phyloP scores from a whole-genome alignment of 352 stramenopile species.

The Phytopythium litorale region DNA sequence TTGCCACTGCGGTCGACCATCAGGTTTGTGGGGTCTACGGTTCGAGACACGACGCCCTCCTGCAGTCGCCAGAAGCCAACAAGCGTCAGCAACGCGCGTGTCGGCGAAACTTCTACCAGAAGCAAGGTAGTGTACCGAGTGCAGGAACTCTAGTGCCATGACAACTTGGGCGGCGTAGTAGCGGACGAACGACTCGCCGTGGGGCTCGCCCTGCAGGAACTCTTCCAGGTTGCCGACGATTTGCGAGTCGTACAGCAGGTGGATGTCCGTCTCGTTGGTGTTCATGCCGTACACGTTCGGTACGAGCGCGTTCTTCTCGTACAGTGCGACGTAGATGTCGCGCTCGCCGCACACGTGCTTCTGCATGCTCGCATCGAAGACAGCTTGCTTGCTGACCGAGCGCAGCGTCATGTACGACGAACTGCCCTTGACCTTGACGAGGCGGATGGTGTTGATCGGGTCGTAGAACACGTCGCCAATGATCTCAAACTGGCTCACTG shows the following conservation, averaged over 20 bases:
- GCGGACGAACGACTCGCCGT: conserved; percentile 75
- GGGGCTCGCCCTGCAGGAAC: conserved; percentile 61
- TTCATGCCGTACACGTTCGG: conserved; percentile 68
- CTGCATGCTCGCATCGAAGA: conserved; percentile 77
- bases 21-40: conserved; percentile 74
- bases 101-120: background rate
- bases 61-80: conserved; percentile 11
- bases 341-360: conserved; percentile 77
- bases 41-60: conserved; percentile 79
- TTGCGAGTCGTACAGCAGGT: conserved; percentile 77
- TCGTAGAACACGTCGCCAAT: conserved; percentile 75
- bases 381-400: conserved; percentile 77
- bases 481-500: conserved; percentile 63
- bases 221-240: conserved; percentile 81
- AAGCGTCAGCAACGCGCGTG: background rate
- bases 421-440: conserved; percentile 61
- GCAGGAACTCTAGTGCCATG: conserved; percentile 76
- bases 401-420: conserved; percentile 70
- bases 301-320: conserved; percentile 72
- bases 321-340: conserved; percentile 81
- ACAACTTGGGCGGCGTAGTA: conserved; percentile 87
- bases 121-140: conserved; percentile 36
- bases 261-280: conserved; percentile 77
- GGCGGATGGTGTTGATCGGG: conserved; percentile 63
- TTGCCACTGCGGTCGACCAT: conserved; percentile 80